Evolutionary conservation across 1,284 basidiomycete species (phyloP).

Genomic region (Trametes hirsuta): DNA sequence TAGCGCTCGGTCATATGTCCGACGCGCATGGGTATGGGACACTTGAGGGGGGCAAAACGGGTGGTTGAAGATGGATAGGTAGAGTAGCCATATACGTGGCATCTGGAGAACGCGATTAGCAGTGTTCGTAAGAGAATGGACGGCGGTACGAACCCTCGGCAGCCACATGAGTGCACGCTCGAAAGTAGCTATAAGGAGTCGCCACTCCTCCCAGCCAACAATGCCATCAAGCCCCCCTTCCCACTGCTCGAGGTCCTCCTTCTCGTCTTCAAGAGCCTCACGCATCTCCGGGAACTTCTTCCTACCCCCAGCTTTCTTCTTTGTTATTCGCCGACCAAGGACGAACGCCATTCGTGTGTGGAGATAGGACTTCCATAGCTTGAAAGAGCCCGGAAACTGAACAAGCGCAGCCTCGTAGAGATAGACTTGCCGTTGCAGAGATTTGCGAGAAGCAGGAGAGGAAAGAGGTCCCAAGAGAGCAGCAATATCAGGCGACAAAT

Average conservation of each 20-base stretch:
- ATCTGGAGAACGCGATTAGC: slow-evolving; percentile 52
- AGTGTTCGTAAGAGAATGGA: slow-evolving; percentile 3
- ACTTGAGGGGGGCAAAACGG: slow-evolving; percentile 86
- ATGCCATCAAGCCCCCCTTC: slow-evolving; percentile 84
- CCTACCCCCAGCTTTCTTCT: slow-evolving; percentile 80
- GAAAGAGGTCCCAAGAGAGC: slow-evolving; percentile 75
- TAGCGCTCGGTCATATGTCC: slow-evolving; percentile 93
- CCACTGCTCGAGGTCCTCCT: slow-evolving; percentile 80
- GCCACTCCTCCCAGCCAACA: slow-evolving; percentile 96
- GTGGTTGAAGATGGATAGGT: slow-evolving; percentile 89
- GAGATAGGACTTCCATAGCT: slow-evolving; percentile 95
- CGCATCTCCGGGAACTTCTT: slow-evolving; percentile 90
- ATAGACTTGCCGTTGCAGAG: slow-evolving; percentile 84
- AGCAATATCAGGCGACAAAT: slow-evolving; percentile 51
- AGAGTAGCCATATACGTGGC: slow-evolving; percentile 93
- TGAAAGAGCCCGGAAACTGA: slow-evolving; percentile 90
- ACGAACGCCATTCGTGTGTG: slow-evolving; percentile 85
- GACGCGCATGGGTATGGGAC: slow-evolving; percentile 88
- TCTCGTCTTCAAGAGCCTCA: slow-evolving; percentile 85
- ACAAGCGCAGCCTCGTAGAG: slow-evolving; percentile 92
- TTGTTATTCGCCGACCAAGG: slow-evolving; percentile 71
- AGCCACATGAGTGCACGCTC: slow-evolving; percentile 96
- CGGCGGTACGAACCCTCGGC: slow-evolving; percentile 67
- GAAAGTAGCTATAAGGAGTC: slow-evolving; percentile 82
- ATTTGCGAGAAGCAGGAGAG: slow-evolving; percentile 70